Conservation (phyloP, 768 basidiomycete genomes). For the Leucocoprinus leucothites region DNA sequence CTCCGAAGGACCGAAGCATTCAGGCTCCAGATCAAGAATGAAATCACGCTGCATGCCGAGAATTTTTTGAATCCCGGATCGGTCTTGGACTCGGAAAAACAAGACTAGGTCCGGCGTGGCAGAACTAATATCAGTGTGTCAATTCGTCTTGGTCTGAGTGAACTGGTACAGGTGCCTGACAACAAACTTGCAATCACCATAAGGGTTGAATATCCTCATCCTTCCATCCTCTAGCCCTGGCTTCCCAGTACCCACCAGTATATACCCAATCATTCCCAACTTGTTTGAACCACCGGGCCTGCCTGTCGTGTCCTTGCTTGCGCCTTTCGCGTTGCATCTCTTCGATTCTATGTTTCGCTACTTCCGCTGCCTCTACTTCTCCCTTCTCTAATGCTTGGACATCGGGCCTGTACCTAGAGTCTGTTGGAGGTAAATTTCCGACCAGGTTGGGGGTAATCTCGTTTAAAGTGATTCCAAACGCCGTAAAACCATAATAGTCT, state of each 20-base stretch:
- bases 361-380: conserved; percentile 65
- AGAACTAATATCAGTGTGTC: not conserved
- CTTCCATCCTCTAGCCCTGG: conserved; percentile 63
- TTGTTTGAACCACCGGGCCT: conserved; percentile 75
- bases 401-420: conserved; percentile 80
- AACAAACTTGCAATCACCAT: conserved; percentile 46
- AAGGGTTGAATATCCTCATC: conserved; percentile 43
- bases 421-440: conserved; percentile 69
- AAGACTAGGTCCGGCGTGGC: not conserved
- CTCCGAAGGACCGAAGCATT: conserved; percentile 1
- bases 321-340: conserved; percentile 75
- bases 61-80: not conserved
- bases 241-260: conserved; percentile 82
- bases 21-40: not conserved
- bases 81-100: not conserved
- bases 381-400: conserved; percentile 83
- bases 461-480: conserved; percentile 76
- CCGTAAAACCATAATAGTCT: conserved; percentile 81
- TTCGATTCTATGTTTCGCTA: conserved; percentile 69
- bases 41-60: not conserved
- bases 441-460: conserved; percentile 69
- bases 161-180: not conserved
- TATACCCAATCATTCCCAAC: conserved; percentile 74
- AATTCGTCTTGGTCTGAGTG: not conserved
- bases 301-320: conserved; percentile 50